A percentile compares a stretch with the other conserved stretches of the same genome.
These are phyloP conservation scores for Alternaria brassicicola DNA, from an alignment of 2,329 filamentous ascomycete genomes.

Conservation along the genomic window DNA sequence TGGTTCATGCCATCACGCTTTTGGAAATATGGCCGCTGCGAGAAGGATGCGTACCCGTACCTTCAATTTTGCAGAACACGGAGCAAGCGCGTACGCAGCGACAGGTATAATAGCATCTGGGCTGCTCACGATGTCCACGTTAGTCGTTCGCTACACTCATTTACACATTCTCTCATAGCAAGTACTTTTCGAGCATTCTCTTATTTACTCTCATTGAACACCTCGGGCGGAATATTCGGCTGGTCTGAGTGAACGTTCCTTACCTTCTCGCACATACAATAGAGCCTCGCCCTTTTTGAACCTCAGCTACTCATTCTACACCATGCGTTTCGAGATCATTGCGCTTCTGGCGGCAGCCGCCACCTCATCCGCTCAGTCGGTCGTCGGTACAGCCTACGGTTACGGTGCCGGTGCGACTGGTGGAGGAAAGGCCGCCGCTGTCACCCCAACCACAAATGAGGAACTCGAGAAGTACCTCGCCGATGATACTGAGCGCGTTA, in stretches of 20 bases:
- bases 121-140: background rate
- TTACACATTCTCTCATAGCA: background rate
- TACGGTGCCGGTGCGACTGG: constrained; percentile 33
- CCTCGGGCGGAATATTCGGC: constrained; percentile 30
- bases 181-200: constrained; percentile 3
- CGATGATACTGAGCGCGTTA: constrained; percentile 27
- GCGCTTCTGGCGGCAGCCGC: constrained; percentile 23
- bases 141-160: constrained; percentile 2
- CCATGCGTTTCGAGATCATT: constrained; percentile 29
- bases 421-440: constrained; percentile 30
- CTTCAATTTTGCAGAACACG: background rate
- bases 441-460: constrained; percentile 28
- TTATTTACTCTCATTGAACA: constrained; percentile 22
- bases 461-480: constrained; percentile 30
- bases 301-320: background rate
- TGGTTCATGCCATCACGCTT: constrained; percentile 1
- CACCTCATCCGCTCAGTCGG: constrained; percentile 27
- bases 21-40: background rate
- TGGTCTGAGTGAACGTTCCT: constrained; percentile 29
- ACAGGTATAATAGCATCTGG: background rate
- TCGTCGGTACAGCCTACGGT: constrained; percentile 33
- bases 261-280: constrained; percentile 9
- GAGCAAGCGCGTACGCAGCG: background rate
- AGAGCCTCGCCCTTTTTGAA: background rate
- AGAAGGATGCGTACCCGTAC: background rate